phyloP scores from a whole-genome alignment of 1,139 yeast genomes.

The Saccharomycopsis hybrid region DNA sequence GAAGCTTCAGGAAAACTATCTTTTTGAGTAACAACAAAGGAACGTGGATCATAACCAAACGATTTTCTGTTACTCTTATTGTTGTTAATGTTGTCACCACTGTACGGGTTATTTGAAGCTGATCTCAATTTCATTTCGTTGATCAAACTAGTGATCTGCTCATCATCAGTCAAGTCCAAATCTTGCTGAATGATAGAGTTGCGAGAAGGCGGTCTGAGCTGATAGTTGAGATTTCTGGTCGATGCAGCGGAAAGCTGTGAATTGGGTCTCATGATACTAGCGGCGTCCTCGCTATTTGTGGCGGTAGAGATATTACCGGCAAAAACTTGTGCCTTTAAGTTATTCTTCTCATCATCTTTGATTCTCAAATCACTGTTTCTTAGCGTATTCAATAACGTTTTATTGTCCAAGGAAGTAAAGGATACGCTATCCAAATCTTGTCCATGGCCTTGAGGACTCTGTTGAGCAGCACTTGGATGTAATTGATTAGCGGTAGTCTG shows the following conservation, averaged over 20 bases:
- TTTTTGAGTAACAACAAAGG: background rate
- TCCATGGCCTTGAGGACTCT: background rate
- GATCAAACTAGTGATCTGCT: conserved; percentile 19
- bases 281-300: too few species aligned
- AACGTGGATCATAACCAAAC: background rate
- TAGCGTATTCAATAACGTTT: conserved; percentile 18
- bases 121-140: conserved; percentile 19
- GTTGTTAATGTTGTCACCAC: too few species aligned
- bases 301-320: too few species aligned
- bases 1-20: too few species aligned
- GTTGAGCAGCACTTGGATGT: too few species aligned
- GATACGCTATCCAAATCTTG: conserved; percentile 5
- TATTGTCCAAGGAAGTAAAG: conserved; percentile 19
- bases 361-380: conserved; percentile 18
- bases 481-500: background rate
- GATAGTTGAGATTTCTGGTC: conserved; percentile 8
- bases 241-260: conserved; percentile 8
- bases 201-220: conserved; percentile 17
- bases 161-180: conserved; percentile 20
- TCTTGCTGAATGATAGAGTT: conserved; percentile 12
- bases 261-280: background rate
- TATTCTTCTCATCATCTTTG: conserved; percentile 6
- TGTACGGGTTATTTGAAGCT: background rate
- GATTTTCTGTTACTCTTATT: background rate
- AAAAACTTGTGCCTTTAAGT: background rate